Base-by-base conservation (phyloP, 495 filamentous ascomycete genomes). In the Halenospora varia region DNA sequence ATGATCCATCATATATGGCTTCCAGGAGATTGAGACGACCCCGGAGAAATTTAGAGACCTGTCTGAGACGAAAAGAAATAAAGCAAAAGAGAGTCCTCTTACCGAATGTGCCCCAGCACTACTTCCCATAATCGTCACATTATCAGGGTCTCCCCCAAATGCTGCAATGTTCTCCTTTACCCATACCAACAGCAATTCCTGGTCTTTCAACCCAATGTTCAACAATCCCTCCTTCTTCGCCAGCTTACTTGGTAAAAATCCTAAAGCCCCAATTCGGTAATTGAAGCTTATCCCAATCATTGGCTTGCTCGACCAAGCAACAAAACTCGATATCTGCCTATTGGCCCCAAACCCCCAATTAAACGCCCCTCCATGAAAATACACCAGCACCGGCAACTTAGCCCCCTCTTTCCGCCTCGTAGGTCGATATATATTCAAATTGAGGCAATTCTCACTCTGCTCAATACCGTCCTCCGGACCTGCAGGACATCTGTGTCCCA, bases 131-230 rank as follows among this genome's bases (percentile, higher is more conserved):
- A 89, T 68, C 0, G 85, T 88, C 29, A 90, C 77, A 56, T 84
- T 79, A 10, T 76, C 69, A 1, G 75, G 67, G 67, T 89, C 80
- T 1, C 87, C 87, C 0, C 84, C 84, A 63, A 90, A 84, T 0
- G 75, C 71, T 19, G 66, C 70, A 45, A 83, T 79, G 64, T 87
- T 85, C 10, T 82, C 73, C 59, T 74, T 70, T 1, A 85, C 81
- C 87, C 87, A 90, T 68, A 85, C 76, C 19, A 90, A 70, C 45
- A 82, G 69, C 24, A 82, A 63, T 56, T 80, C 75, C 64, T 89
- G 87, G 64, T 90, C 87, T 71, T 81, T 82, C 60, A 90, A 74
- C 3, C 87, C 87, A 25, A 87, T 68, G 63, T 90, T 90, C 20
- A 87, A 73, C 13, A 78, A 26, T 0, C 81, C 80, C 17, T 82